Conservation (phyloP, 768 basidiomycete genomes). For the Mycena rebaudengoi region DNA sequence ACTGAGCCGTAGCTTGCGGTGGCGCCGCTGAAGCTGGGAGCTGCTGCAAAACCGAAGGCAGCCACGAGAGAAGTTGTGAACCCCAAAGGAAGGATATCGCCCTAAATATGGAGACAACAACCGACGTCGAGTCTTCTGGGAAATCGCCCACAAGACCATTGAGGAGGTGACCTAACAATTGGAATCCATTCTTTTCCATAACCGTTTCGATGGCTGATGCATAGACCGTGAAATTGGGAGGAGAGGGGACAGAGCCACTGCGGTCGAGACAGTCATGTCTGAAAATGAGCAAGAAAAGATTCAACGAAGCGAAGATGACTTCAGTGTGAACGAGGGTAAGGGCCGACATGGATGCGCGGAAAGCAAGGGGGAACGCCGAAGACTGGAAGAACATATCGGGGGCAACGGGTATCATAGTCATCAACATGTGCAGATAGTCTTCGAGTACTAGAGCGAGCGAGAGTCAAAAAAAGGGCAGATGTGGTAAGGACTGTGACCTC, state of each 20-base stretch:
- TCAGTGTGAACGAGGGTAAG: constrained; percentile 86
- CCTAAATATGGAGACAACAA: constrained; percentile 82
- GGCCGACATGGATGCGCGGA: constrained; percentile 78
- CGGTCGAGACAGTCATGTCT: constrained; percentile 74
- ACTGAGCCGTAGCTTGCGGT: constrained; percentile 70
- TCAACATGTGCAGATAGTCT: constrained; percentile 87
- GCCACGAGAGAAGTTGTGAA: constrained; percentile 72
- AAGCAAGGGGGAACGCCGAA: constrained; percentile 77
- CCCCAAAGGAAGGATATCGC: constrained; percentile 74
- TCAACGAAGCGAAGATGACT: constrained; percentile 82
- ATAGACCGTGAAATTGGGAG: constrained; percentile 70
- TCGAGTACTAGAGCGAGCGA: constrained; percentile 75
- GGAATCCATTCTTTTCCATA: constrained; percentile 76
- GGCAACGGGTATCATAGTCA: constrained; percentile 69
- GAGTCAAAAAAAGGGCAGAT: neutral
- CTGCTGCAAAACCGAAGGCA: constrained; percentile 75
- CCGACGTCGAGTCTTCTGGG: constrained; percentile 81
- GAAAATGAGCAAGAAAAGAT: constrained; percentile 79
- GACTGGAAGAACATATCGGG: constrained; percentile 86
- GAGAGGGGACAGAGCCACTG: constrained; percentile 47
- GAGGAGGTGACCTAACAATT: constrained; percentile 74
- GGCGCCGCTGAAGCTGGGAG: constrained; percentile 70
- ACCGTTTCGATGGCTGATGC: constrained; percentile 67
- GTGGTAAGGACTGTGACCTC: neutral
- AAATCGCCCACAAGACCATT: constrained; percentile 87